Percentiles rank a stretch among this genome's conserved stretches.
phyloP scores from a whole-genome alignment of 176 grass and related monocot species.

The Bonia amplexicaulis region DNA sequence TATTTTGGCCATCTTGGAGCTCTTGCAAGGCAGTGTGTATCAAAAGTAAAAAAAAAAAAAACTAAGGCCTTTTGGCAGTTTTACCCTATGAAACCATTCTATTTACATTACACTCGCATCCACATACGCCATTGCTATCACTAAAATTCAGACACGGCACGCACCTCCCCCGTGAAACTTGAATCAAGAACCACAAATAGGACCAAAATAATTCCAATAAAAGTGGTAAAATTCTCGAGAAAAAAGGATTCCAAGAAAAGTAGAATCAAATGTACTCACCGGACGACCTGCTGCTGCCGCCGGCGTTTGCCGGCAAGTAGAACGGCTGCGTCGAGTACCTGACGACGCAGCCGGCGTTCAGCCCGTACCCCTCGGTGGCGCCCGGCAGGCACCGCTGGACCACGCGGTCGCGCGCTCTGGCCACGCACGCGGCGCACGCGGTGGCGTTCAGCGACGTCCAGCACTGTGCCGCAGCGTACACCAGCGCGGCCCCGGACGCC shows the following conservation, averaged over 20 bases:
- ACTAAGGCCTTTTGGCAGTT: not conserved
- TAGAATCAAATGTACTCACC: conserved; percentile 19
- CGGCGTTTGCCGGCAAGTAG: conserved; percentile 37
- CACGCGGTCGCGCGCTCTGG: conserved; percentile 32
- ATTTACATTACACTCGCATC: not conserved
- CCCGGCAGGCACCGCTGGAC: conserved; percentile 45
- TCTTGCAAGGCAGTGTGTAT: not conserved
- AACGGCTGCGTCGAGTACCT: conserved; percentile 78
- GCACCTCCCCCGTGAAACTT: not conserved
- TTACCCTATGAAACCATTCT: not conserved
- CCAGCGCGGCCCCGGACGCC: not conserved
- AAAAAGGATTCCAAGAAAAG: not conserved
- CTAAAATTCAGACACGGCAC: conserved; percentile 26
- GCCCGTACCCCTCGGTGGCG: conserved; percentile 43
- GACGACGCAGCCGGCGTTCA: conserved; percentile 78
- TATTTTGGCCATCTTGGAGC: not conserved
- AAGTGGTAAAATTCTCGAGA: too few species aligned
- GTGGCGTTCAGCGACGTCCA: conserved; percentile 75
- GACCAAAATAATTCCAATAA: not conserved
- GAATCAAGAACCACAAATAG: not conserved
- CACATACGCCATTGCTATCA: not conserved
- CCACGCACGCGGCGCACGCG: conserved; percentile 55
- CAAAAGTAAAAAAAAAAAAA: not conserved
- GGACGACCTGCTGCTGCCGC: conserved; percentile 19
- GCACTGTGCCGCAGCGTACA: conserved; percentile 75